These are phyloP conservation scores for Pythium rhizo-oryzae DNA, from an alignment of 352 stramenopile species.

Conservation along the genomic window DNA sequence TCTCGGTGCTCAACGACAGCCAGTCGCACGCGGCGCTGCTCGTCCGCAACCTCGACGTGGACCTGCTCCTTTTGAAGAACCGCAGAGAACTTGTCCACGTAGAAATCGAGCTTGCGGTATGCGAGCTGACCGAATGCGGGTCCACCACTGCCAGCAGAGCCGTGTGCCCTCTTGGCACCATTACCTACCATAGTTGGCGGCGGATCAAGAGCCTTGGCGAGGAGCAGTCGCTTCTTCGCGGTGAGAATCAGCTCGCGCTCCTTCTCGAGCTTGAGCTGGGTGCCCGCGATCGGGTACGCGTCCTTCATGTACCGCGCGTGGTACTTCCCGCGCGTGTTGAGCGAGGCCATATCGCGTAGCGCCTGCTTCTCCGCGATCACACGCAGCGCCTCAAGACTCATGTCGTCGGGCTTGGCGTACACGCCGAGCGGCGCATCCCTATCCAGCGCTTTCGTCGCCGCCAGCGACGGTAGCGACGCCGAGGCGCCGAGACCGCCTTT, in stretches of 20 bases:
- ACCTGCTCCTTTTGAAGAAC: constrained; percentile 41
- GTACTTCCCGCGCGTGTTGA: constrained; percentile 73
- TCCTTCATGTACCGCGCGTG: constrained; percentile 69
- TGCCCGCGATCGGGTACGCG: constrained; percentile 69
- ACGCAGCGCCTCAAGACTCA: constrained; percentile 44
- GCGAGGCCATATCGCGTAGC: constrained; percentile 35
- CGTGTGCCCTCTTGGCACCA: not conserved
- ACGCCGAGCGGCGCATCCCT: constrained; percentile 28
- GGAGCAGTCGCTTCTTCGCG: constrained; percentile 72
- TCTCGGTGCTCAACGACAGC: constrained; percentile 36
- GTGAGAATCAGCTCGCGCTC: constrained; percentile 55
- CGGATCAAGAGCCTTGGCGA: constrained; percentile 29
- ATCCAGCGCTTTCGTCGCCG: not conserved
- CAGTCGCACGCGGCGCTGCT: constrained; percentile 44
- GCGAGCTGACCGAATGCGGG: not conserved
- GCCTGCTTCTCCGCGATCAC: constrained; percentile 48
- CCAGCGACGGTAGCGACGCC: constrained; percentile 11
- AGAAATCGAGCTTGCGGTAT: constrained; percentile 59
- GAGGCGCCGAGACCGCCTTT: not conserved
- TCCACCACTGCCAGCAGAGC: not conserved
- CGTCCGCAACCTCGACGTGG: constrained; percentile 26
- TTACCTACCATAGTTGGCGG: not conserved
- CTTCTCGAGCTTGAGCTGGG: constrained; percentile 69
- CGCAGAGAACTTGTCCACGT: constrained; percentile 40
- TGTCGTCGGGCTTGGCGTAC: constrained; percentile 53